phyloP scores from a whole-genome alignment of 306 rosid species.

The Arachis hypogaea region DNA sequence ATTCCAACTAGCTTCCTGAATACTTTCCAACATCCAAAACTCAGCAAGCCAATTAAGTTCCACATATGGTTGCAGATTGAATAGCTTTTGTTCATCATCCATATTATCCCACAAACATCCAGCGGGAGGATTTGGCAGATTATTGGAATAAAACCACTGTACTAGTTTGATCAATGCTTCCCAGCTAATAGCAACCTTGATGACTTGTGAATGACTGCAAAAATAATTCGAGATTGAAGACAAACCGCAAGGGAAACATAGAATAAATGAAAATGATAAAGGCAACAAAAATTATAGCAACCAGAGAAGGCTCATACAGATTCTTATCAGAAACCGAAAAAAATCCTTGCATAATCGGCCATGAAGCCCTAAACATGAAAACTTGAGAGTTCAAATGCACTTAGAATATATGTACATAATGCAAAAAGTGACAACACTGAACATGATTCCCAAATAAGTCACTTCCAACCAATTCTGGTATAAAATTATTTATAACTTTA shows the following conservation, averaged over 20 bases:
- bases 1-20: conserved; percentile 66
- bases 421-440: conserved; percentile 25
- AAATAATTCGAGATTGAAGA: conserved; percentile 18
- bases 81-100: conserved; percentile 66
- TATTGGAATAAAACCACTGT: conserved; percentile 66
- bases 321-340: conserved; percentile 1
- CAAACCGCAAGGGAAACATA: not conserved
- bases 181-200: conserved; percentile 70
- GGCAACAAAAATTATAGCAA: conserved; percentile 20
- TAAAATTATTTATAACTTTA: conserved; percentile 15
- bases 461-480: conserved; percentile 20
- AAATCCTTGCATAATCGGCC: conserved; percentile 8
- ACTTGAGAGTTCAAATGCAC: conserved; percentile 19
- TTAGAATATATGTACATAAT: conserved; percentile 12
- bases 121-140: conserved; percentile 69
- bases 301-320: conserved; percentile 1
- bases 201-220: conserved; percentile 65
- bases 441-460: conserved; percentile 16
- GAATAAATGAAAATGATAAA: conserved; percentile 14
- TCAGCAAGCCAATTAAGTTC: conserved; percentile 88
- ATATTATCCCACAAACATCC: conserved; percentile 83
- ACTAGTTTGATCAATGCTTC: conserved; percentile 78
- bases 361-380: conserved; percentile 6
- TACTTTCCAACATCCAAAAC: conserved; percentile 69
- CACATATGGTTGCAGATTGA: conserved; percentile 61